phyloP scores from a whole-genome alignment of 2,329 filamentous ascomycete species.

The Erysiphe pulchra region DNA sequence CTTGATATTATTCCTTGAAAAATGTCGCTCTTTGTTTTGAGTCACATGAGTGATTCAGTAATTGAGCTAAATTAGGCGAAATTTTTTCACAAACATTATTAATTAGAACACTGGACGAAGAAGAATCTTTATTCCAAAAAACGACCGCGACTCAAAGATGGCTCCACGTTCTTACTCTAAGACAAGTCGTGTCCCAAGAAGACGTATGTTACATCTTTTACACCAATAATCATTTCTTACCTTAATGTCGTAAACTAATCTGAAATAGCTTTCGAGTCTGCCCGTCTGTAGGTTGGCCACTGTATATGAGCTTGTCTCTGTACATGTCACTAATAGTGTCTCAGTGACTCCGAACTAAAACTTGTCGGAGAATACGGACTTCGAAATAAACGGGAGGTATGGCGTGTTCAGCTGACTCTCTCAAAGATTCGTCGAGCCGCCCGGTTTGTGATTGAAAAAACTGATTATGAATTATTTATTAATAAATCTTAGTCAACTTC shows the following conservation, averaged over 20 bases:
- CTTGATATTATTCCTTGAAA: no score
- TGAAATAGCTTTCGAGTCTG: conserved; percentile 67
- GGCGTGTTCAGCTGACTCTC: conserved; percentile 96
- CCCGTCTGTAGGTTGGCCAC: conserved; percentile 99
- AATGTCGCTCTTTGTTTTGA: no score
- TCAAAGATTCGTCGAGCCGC: conserved; percentile 99
- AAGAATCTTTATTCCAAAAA: not conserved
- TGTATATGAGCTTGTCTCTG: conserved; percentile 94
- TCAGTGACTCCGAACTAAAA: conserved; percentile 98
- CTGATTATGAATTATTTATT: not conserved
- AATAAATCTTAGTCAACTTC: conserved; percentile 55
- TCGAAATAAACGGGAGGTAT: conserved; percentile 99
- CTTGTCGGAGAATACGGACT: conserved; percentile 99
- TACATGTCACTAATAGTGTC: conserved; percentile 65
- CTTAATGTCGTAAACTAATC: conserved; percentile 15
- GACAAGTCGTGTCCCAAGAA: conserved; percentile 96
- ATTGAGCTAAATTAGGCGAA: no score
- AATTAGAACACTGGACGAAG: no score
- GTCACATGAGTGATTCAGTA: no score
- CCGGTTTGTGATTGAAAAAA: conserved; percentile 36
- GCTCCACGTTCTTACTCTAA: conserved; percentile 65
- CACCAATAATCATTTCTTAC: not conserved
- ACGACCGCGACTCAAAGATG: conserved; percentile 14
- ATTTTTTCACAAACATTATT: no score
- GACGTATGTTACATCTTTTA: conserved; percentile 22